Conservation (phyloP, 2,329 filamentous ascomycete genomes). For the Ophiognomonia clavigignenti-juglandacearum region DNA sequence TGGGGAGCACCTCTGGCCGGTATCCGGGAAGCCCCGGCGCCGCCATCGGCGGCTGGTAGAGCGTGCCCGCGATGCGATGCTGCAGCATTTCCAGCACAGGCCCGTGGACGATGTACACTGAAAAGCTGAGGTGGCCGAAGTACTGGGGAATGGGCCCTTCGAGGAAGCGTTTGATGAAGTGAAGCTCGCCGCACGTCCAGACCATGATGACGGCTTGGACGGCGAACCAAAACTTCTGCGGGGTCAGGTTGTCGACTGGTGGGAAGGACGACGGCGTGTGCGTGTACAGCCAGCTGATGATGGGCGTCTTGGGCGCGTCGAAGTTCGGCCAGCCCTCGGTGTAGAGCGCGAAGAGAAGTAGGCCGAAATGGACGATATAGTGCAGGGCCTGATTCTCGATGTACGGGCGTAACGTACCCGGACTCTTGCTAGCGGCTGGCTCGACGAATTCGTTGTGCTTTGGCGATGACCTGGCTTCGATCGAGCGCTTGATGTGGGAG, state of each 20-base stretch:
- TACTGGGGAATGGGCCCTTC: slow-evolving; percentile 47
- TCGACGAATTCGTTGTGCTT: slow-evolving; percentile 16
- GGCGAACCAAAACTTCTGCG: slow-evolving; percentile 34
- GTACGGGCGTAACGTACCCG: slow-evolving; percentile 6
- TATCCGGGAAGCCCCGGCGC: slow-evolving; percentile 19
- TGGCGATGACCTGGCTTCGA: slow-evolving; percentile 14
- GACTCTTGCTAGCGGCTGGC: neutral
- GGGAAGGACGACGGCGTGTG: slow-evolving; percentile 30
- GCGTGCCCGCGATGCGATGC: slow-evolving; percentile 24
- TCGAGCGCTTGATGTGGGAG: slow-evolving; percentile 31
- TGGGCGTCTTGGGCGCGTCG: slow-evolving; percentile 27
- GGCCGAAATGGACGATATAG: slow-evolving; percentile 19
- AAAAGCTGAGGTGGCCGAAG: slow-evolving; percentile 51
- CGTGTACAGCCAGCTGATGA: slow-evolving; percentile 26
- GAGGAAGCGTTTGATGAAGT: slow-evolving; percentile 33
- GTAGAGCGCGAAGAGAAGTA: slow-evolving; percentile 27
- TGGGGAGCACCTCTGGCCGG: slow-evolving; percentile 19
- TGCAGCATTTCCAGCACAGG: slow-evolving; percentile 37
- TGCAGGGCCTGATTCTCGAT: slow-evolving; percentile 14
- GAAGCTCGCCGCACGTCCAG: slow-evolving; percentile 34
- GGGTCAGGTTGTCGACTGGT: slow-evolving; percentile 24
- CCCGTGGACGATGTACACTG: slow-evolving; percentile 55
- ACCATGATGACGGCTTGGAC: slow-evolving; percentile 29
- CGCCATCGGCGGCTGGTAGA: slow-evolving; percentile 19
- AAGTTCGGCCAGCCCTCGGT: slow-evolving; percentile 37